Percentiles rank a stretch among this genome's conserved stretches.
Conservation (phyloP, 2,329 filamentous ascomycete genomes). For the Paecilomyces formosus region DNA sequence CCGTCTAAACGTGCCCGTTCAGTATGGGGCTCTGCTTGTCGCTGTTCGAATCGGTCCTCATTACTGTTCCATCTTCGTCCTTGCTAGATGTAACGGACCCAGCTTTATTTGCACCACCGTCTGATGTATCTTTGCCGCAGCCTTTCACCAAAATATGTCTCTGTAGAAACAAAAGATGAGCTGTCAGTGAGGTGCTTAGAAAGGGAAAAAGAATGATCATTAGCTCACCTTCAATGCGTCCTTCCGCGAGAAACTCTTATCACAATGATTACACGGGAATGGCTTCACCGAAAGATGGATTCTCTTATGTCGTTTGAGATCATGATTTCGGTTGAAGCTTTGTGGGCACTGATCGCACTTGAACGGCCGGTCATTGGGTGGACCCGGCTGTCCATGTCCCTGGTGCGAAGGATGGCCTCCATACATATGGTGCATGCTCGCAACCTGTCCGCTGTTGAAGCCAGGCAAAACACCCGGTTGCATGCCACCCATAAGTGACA, state of each 20-base stretch:
- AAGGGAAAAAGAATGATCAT: constrained; percentile 6
- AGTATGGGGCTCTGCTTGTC: not conserved
- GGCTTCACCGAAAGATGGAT: constrained; percentile 95
- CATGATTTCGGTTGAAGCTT: constrained; percentile 93
- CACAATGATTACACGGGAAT: constrained; percentile 82
- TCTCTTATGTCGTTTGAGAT: constrained; percentile 89
- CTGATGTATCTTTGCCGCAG: constrained; percentile 42
- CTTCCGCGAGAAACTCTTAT: constrained; percentile 95
- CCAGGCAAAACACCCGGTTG: constrained; percentile 49
- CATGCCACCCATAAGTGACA: constrained; percentile 60
- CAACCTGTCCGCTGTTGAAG: constrained; percentile 56
- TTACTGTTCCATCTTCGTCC: not conserved
- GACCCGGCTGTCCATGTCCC: constrained; percentile 45
- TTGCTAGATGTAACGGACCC: not conserved
- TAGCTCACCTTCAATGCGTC: constrained; percentile 84
- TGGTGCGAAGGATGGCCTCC: constrained; percentile 44
- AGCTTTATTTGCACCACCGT: not conserved
- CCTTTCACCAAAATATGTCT: constrained; percentile 59
- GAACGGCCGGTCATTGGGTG: constrained; percentile 75
- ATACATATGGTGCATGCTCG: constrained; percentile 55
- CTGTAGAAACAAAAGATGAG: constrained; percentile 27
- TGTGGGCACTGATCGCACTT: constrained; percentile 89
- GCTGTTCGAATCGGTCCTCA: not conserved
- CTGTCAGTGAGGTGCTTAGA: not conserved
- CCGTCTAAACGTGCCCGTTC: not conserved